Evolutionary conservation across 2,329 filamentous ascomycete genomes (phyloP), one percentile per base, ranked within the genome.

Genomic region (Diaporthe sp.): DNA sequence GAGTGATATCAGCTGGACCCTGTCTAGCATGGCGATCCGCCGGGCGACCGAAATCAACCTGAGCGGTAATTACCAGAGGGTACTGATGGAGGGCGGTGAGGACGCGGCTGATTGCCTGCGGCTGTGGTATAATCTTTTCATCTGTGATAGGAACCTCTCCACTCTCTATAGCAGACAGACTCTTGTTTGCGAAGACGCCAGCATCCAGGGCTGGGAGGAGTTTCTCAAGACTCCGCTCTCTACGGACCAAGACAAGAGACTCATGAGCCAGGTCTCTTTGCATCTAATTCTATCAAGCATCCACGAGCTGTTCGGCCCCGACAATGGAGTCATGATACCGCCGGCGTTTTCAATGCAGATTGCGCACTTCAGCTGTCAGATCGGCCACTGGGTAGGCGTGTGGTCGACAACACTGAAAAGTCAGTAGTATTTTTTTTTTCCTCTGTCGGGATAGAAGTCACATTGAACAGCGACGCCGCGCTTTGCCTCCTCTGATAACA

Each of bases 71-170:
- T 86, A 85, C 69, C 82, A 82, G 4, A 82, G 82, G 10, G 83
- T 84, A 5, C 79, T 86, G 1, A 75, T 79, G 2, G 83, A 83
- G 22, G 80, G 82, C 30, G 83, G 81, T 17, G 82, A 84, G 17
- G 85, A 88, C 56, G 85, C 85, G 0, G 84, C 85, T 72, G 89
- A 91, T 73, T 86, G 87, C 47, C 86, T 90, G 5, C 85, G 91
- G 27, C 81, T 92, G 17, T 92, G 90, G 90, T 92, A 91, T 77
- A 80, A 90, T 42, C 82, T 90, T 1, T 91, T 91, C 75, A 88
- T 91, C 9, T 91, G 89, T 76, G 90, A 92, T 73, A 89, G 91
- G 74, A 90, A 92, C 76, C 86, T 91, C 2, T 90, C 89, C 25
- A 92, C 91, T 30, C 82, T 91, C 0, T 92, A 92, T 71, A 89